Percentiles rank a stretch among this genome's conserved stretches.
phyloP scores from a whole-genome alignment of 2,329 filamentous ascomycete species.

The Polytolypa hystricis region DNA sequence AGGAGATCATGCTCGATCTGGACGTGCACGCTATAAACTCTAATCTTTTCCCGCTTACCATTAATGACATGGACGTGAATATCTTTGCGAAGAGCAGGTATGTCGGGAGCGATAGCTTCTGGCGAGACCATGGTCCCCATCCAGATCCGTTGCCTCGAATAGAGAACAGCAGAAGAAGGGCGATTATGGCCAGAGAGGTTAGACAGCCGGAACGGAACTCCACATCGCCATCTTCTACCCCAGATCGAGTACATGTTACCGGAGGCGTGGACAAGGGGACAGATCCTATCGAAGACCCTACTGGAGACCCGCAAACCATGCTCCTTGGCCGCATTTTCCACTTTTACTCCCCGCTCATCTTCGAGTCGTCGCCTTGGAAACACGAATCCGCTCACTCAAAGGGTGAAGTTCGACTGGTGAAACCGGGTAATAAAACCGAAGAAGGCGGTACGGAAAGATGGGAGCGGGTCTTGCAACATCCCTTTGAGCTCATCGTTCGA shows the following conservation, averaged over 20 bases:
- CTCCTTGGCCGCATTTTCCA: slow-evolving; percentile 77
- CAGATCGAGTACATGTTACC: slow-evolving; percentile 12
- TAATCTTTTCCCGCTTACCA: slow-evolving; percentile 77
- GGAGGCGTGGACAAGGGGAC: slow-evolving; percentile 43
- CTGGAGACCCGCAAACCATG: slow-evolving; percentile 64
- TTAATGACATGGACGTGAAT: slow-evolving; percentile 79
- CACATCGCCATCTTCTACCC: slow-evolving; percentile 7
- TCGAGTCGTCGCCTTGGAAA: slow-evolving; percentile 82
- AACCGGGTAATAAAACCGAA: slow-evolving; percentile 81
- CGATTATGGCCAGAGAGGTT: slow-evolving; percentile 19
- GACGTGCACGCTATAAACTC: slow-evolving; percentile 82
- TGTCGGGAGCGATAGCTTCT: slow-evolving; percentile 50
- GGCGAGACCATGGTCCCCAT: slow-evolving; percentile 24
- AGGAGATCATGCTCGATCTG: slow-evolving; percentile 90
- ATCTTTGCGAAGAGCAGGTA: slow-evolving; percentile 91
- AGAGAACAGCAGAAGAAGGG: slow-evolving; percentile 23
- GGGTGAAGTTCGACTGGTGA: slow-evolving; percentile 69
- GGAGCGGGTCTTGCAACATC: slow-evolving; percentile 81
- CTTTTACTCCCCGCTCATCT: slow-evolving; percentile 79
- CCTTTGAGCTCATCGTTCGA: slow-evolving; percentile 86
- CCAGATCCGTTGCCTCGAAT: slow-evolving; percentile 13
- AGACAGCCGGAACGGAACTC: slow-evolving; percentile 14
- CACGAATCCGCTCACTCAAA: slow-evolving; percentile 60
- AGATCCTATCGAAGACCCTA: slow-evolving; percentile 47
- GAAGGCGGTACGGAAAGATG: slow-evolving; percentile 71